Base-by-base conservation (phyloP, 768 basidiomycete species). In the Tricholoma hemisulphureum region DNA sequence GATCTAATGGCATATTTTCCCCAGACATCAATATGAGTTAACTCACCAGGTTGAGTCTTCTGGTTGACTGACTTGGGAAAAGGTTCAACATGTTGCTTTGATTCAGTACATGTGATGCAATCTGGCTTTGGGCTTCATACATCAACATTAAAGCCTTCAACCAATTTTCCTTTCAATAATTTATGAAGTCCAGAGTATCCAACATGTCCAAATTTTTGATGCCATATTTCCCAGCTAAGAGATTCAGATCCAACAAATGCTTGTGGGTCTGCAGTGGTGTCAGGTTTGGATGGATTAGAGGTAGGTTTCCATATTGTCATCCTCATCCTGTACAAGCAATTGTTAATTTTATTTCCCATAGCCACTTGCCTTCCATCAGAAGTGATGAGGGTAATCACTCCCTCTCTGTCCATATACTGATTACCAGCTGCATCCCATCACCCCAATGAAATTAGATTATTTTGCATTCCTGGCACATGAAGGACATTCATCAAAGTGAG, bases 11-110 rank as follows among this genome's bases (percentile, higher is more conserved):
- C 9, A 53, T 57, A 46, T 39, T 60, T 43, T 34, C 45, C 41
- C 51, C 57, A 29, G 46, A 65, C 6, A 55, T 49, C 21, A 51
- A 58, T 58, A 23, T 48, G 60, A 2, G 46, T 58, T 8, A 58
- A n/a, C 55, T 61, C 45, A 3, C 60, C 32, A 14, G 45, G 57
- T 55, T 54, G 34, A 6, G 51, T 52, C 2, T 20, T 32, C n/a
- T n/a, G 10, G 23, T 53, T 18, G 8, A 18, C 13, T 23, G 18
- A 16, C 20, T 56, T 56, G 6, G 41, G 41, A 32, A 56, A 56
- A 6, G 55, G 43, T 21, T 56, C 8, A 16, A 31, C 10, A 20
- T 28, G 10, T 56, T 56, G 55, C 32, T 56, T 56, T 10, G 41
- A 23, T 29, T 56, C 26, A 6, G 45, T 34, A 49, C 55, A 56